Evolutionary conservation across 495 filamentous ascomycete species (phyloP).

Genomic region (Xylaria acuta): DNA sequence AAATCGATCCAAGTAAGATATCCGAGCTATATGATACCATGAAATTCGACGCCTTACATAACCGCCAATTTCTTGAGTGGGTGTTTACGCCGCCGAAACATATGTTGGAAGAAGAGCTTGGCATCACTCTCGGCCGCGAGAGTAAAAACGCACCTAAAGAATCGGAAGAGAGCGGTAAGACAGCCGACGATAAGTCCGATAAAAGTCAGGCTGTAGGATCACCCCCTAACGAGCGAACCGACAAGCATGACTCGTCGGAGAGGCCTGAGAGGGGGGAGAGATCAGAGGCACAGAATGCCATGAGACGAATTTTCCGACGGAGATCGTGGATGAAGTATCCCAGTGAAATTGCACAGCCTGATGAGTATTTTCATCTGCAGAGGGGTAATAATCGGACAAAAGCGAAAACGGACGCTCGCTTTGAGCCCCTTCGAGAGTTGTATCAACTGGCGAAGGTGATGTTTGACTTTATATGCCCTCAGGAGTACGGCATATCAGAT

Average conservation of each 20-base stretch:
- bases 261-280: conserved; percentile 32
- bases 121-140: conserved; percentile 47
- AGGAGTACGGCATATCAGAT: conserved; percentile 95
- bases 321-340: conserved; percentile 56
- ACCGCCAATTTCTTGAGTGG: conserved; percentile 96
- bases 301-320: conserved; percentile 59
- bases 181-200: conserved; percentile 44
- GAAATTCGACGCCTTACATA: conserved; percentile 98
- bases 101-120: conserved; percentile 69
- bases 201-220: conserved; percentile 37
- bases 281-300: conserved; percentile 45
- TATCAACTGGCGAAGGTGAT: conserved; percentile 92
- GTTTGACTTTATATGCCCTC: conserved; percentile 97
- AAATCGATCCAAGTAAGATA: conserved; percentile 97
- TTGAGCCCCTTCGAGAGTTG: conserved; percentile 87
- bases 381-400: conserved; percentile 78
- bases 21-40: conserved; percentile 98
- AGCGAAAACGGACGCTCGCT: conserved; percentile 80
- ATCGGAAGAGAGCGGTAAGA: conserved; percentile 40
- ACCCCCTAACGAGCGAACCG: conserved; percentile 31
- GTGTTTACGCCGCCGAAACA: conserved; percentile 84
- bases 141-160: conserved; percentile 43
- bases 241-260: conserved; percentile 39
- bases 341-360: conserved; percentile 52
- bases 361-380: conserved; percentile 88